phyloP scores from a whole-genome alignment of 805 yeast species.

The Monosporozyma aquatica region DNA sequence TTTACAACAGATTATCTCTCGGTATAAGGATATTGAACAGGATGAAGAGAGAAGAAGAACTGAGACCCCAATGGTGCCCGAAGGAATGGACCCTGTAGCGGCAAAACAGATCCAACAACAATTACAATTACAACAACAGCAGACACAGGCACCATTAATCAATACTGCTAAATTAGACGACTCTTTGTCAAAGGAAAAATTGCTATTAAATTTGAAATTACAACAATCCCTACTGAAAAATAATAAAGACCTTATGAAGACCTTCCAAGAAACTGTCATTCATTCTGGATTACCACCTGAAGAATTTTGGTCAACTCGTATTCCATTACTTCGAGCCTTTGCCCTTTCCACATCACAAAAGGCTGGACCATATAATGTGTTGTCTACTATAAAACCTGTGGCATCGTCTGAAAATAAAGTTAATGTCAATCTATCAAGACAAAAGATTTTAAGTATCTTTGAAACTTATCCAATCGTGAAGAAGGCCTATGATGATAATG shows the following conservation, averaged over 20 bases:
- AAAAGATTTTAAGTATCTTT: constrained; percentile 80
- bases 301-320: constrained; percentile 80
- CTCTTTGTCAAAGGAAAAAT: constrained; percentile 45
- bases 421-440: constrained; percentile 85
- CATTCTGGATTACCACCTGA: constrained; percentile 63
- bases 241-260: constrained; percentile 57
- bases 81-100: not conserved
- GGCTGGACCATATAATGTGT: constrained; percentile 86
- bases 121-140: constrained; percentile 19
- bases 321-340: constrained; percentile 71
- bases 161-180: constrained; percentile 34
- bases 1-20: constrained; percentile 57
- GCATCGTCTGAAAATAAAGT: constrained; percentile 90
- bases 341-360: constrained; percentile 80
- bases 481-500: constrained; percentile 81
- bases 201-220: constrained; percentile 61
- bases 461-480: constrained; percentile 88
- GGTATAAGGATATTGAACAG: constrained; percentile 46
- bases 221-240: constrained; percentile 72
- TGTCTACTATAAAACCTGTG: constrained; percentile 88
- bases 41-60: constrained; percentile 31
- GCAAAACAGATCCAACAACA: constrained; percentile 4
- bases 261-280: constrained; percentile 84
- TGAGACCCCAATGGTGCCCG: constrained; percentile 7
- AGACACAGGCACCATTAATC: constrained; percentile 20